Conservation (phyloP, 2,329 filamentous ascomycete genomes). For the Bimuria novae-zelandiae region DNA sequence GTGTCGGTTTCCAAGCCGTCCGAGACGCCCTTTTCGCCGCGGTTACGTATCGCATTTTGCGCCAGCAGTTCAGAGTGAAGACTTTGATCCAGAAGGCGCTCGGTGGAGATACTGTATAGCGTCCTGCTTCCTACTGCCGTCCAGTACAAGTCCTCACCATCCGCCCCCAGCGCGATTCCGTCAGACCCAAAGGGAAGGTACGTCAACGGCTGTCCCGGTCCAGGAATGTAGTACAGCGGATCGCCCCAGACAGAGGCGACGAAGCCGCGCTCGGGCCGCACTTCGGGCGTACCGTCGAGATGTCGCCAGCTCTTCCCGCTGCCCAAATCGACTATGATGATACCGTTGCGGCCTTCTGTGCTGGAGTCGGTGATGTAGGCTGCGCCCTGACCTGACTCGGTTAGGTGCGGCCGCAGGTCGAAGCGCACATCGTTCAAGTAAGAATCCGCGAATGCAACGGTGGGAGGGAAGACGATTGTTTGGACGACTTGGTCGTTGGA, state of each 20-base stretch:
- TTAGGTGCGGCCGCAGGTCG: slow-evolving; percentile 52
- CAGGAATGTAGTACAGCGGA: slow-evolving; percentile 50
- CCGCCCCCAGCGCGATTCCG: slow-evolving; percentile 56
- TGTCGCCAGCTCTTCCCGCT: slow-evolving; percentile 56
- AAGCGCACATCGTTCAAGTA: slow-evolving; percentile 62
- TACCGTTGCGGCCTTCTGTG: slow-evolving; percentile 55
- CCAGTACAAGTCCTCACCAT: slow-evolving; percentile 55
- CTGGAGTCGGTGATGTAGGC: slow-evolving; percentile 60
- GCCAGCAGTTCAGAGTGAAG: slow-evolving; percentile 50
- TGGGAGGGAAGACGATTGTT: slow-evolving; percentile 56
- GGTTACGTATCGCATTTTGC: slow-evolving; percentile 49
- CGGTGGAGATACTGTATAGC: slow-evolving; percentile 53
- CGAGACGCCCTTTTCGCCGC: slow-evolving; percentile 55
- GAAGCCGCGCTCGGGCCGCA: slow-evolving; percentile 52
- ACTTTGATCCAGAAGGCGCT: slow-evolving; percentile 47
- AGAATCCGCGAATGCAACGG: slow-evolving; percentile 53
- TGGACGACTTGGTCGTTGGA: slow-evolving; percentile 52
- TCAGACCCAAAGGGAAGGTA: slow-evolving; percentile 54
- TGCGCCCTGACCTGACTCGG: slow-evolving; percentile 51
- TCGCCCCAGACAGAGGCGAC: slow-evolving; percentile 56
- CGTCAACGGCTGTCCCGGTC: slow-evolving; percentile 41
- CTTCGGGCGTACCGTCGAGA: slow-evolving; percentile 49
- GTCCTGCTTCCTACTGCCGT: slow-evolving; percentile 51
- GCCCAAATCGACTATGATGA: slow-evolving; percentile 56
- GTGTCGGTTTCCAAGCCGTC: slow-evolving; percentile 59